phyloP scores from a whole-genome alignment of 2,329 filamentous ascomycete species.

The Ophiostoma perfectum region DNA sequence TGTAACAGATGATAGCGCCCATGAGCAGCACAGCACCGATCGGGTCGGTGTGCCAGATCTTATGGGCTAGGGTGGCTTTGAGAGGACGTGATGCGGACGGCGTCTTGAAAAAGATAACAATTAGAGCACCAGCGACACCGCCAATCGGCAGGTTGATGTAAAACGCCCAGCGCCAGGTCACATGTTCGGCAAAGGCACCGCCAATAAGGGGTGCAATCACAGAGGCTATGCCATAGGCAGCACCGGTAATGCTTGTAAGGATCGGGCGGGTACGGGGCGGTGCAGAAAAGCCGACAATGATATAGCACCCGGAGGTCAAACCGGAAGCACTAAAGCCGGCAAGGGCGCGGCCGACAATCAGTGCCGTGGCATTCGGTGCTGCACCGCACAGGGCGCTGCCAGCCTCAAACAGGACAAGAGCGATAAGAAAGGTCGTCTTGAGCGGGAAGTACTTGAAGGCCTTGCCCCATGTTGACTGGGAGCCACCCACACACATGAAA shows the following conservation, averaged over 20 bases:
- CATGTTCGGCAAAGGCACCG: conserved; percentile 29
- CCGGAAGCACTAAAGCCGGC: conserved; percentile 45
- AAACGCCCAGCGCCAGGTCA: conserved; percentile 25
- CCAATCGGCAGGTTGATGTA: conserved; percentile 34
- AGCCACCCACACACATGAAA: conserved; percentile 44
- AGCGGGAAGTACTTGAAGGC: conserved; percentile 49
- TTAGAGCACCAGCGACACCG: conserved; percentile 28
- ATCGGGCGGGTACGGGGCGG: conserved; percentile 31
- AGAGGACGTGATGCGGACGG: conserved; percentile 33
- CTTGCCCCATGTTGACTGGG: conserved; percentile 45
- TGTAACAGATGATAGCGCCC: conserved; percentile 35
- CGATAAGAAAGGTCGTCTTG: conserved; percentile 44
- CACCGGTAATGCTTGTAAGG: conserved; percentile 25
- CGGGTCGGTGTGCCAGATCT: conserved; percentile 42
- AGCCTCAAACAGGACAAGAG: conserved; percentile 49
- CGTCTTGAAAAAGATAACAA: conserved; percentile 36
- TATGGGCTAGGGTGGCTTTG: conserved; percentile 33
- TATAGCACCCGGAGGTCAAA: conserved; percentile 36
- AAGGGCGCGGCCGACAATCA: conserved; percentile 49
- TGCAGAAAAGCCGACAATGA: conserved; percentile 36
- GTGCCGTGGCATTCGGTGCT: conserved; percentile 43
- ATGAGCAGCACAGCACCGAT: conserved; percentile 38
- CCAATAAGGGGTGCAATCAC: conserved; percentile 31
- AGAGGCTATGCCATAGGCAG: conserved; percentile 30
- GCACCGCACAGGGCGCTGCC: conserved; percentile 49